These are phyloP conservation scores for Sphaerulina vaccinii DNA, from an alignment of 2,329 filamentous ascomycete species.

Conservation along the genomic window DNA sequence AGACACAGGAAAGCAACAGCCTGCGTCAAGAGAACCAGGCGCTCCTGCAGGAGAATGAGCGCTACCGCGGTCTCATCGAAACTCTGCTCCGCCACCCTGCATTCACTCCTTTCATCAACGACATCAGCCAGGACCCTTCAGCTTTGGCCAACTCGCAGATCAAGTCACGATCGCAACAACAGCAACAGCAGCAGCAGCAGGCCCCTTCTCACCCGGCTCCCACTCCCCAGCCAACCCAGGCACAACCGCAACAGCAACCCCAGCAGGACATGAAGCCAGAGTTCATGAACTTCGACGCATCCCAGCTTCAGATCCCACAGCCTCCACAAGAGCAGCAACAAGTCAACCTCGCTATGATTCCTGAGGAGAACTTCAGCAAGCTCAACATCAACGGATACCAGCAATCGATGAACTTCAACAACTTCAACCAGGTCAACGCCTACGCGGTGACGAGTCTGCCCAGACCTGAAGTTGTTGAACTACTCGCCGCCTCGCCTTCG, in stretches of 20 bases:
- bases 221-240: slow-evolving; percentile 20
- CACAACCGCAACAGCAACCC: slow-evolving; percentile 34
- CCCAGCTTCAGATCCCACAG: slow-evolving; percentile 37
- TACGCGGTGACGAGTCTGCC: slow-evolving; percentile 36
- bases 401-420: slow-evolving; percentile 48
- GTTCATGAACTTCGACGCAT: slow-evolving; percentile 40
- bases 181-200: slow-evolving; percentile 25
- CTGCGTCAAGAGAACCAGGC: slow-evolving; percentile 69
- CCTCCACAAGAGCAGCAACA: slow-evolving; percentile 42
- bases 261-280: slow-evolving; percentile 38
- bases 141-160: slow-evolving; percentile 31
- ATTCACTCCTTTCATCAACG: slow-evolving; percentile 49
- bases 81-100: slow-evolving; percentile 59
- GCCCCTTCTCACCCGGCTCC: slow-evolving; percentile 17
- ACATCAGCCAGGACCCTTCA: slow-evolving; percentile 43
- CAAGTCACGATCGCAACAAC: slow-evolving; percentile 34
- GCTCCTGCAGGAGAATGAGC: slow-evolving; percentile 63
- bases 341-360: slow-evolving; percentile 77
- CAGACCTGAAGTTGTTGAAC: slow-evolving; percentile 28
- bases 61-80: slow-evolving; percentile 67
- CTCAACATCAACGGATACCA: slow-evolving; percentile 58
- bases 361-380: slow-evolving; percentile 76
- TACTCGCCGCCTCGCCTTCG: slow-evolving; percentile 27
- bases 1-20: slow-evolving; percentile 70
- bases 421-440: slow-evolving; percentile 34